These are phyloP conservation scores for Gryganskiella cystojenkinii DNA, from an alignment of 192 early-diverging fungal species.

Conservation along the genomic window DNA sequence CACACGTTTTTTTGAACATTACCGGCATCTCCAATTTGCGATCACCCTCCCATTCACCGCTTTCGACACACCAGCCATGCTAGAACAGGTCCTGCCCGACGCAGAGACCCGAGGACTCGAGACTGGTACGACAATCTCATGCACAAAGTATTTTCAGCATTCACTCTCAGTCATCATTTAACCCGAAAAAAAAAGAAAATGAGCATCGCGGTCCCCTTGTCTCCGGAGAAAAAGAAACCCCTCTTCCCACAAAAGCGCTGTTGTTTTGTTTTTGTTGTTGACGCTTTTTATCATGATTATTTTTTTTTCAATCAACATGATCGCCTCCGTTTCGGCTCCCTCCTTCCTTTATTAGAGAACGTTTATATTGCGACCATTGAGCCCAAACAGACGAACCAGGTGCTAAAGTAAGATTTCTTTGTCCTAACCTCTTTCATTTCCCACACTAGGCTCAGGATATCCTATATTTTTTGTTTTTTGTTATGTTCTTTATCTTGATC, in stretches of 20 bases:
- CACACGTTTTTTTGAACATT: not conserved
- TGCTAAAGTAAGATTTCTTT: slow-evolving; percentile 25
- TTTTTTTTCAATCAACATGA: not conserved
- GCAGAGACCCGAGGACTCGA: slow-evolving; percentile 54
- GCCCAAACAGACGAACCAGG: slow-evolving; percentile 39
- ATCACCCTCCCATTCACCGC: not conserved
- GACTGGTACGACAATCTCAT: slow-evolving; percentile 21
- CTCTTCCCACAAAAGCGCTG: not conserved
- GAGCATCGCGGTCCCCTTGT: no score
- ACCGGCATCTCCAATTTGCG: not conserved
- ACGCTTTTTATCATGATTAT: not conserved
- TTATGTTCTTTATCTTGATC: not conserved
- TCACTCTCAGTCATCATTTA: not conserved
- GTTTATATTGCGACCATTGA: slow-evolving; percentile 39
- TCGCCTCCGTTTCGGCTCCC: not conserved
- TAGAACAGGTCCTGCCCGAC: slow-evolving; percentile 56
- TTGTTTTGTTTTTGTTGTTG: not conserved
- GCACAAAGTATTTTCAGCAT: not conserved
- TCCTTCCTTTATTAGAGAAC: slow-evolving; percentile 10
- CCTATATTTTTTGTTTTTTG: slow-evolving; percentile 3
- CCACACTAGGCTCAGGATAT: not conserved
- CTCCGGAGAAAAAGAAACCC: no score
- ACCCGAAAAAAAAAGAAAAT: no score
- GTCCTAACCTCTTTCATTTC: not conserved
- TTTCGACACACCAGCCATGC: slow-evolving; percentile 1